Evolutionary conservation across 129 eudicot genomes (phyloP).

Genomic region (Saposhnikovia divaricata): DNA sequence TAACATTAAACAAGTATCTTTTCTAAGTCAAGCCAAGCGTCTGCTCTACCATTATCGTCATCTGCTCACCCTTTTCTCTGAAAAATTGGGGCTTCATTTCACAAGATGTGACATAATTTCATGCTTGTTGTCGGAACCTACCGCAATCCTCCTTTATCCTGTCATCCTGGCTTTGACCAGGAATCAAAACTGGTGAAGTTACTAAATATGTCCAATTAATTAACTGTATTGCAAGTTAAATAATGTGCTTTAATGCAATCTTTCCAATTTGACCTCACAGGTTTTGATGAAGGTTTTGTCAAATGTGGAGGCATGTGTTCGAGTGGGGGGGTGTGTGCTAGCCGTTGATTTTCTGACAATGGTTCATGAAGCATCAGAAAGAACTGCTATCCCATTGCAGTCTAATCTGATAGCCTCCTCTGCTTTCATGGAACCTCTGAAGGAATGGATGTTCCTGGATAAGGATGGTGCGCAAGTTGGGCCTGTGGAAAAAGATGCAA

Average conservation of each 20-base stretch:
- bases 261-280: slow-evolving; percentile 29
- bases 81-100: not conserved
- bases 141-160: not conserved
- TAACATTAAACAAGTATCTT: not conserved
- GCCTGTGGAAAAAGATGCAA: slow-evolving; percentile 97
- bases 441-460: slow-evolving; percentile 76
- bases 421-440: slow-evolving; percentile 93
- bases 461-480: slow-evolving; percentile 80
- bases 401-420: slow-evolving; percentile 93
- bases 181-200: not conserved
- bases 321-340: slow-evolving; percentile 94
- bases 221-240: not conserved
- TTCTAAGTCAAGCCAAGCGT: not conserved
- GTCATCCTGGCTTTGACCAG: not conserved
- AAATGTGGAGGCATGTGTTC: slow-evolving; percentile 90
- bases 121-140: not conserved
- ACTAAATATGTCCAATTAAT: not conserved
- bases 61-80: not conserved
- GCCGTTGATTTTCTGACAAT: slow-evolving; percentile 93
- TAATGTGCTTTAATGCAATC: not conserved
- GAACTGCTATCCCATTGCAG: slow-evolving; percentile 94
- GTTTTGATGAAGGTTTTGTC: slow-evolving; percentile 86
- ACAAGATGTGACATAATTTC: not conserved
- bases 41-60: not conserved
- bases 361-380: slow-evolving; percentile 91